phyloP scores from a whole-genome alignment of 768 basidiomycete genomes.

The Lyophyllum decastes region DNA sequence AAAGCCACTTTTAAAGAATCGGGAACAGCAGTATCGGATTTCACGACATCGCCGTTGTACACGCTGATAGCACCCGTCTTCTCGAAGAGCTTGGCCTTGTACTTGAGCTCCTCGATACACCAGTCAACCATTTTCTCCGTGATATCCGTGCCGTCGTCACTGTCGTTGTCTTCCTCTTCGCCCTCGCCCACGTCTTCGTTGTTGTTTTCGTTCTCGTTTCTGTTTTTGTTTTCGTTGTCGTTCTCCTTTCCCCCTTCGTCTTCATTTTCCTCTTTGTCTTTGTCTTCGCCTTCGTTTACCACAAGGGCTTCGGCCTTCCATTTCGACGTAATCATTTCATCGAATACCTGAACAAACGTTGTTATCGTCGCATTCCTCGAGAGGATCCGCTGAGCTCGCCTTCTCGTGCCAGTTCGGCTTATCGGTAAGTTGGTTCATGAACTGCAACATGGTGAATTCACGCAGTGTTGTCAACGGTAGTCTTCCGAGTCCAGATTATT shows the following conservation, averaged over 20 bases:
- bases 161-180: too few species aligned
- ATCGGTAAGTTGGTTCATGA: constrained; percentile 21
- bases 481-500: background rate
- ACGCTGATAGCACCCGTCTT: constrained; percentile 10
- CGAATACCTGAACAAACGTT: constrained; percentile 12
- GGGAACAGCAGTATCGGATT: constrained; percentile 28
- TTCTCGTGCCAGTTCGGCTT: constrained; percentile 18
- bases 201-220: too few species aligned
- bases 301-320: constrained; percentile 19
- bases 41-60: constrained; percentile 20
- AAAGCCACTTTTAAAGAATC: constrained; percentile 17
- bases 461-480: constrained; percentile 15
- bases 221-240: too few species aligned
- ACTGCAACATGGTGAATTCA: constrained; percentile 18
- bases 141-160: background rate
- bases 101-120: constrained; percentile 17
- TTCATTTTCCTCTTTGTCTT: too few species aligned
- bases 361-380: background rate
- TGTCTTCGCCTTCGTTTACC: background rate
- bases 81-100: constrained; percentile 14
- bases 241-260: too few species aligned
- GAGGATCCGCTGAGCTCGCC: background rate
- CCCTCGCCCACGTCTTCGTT: too few species aligned
- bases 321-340: constrained; percentile 8
- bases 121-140: constrained; percentile 17